Conservation (phyloP, 768 basidiomycete species). For the Termitomyces heimii region DNA sequence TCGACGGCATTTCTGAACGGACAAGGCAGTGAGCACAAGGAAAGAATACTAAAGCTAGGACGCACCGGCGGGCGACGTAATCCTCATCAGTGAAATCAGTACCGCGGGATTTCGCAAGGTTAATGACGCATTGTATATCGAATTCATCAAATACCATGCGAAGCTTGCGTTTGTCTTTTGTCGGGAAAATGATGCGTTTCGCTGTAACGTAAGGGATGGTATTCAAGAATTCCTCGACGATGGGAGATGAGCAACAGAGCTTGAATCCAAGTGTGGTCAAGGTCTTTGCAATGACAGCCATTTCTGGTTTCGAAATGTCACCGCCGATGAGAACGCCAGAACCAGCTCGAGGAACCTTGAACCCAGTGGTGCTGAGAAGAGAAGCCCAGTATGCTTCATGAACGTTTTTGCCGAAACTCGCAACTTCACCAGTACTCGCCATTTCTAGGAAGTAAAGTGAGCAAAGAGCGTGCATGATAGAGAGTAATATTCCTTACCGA, state of each 20-base stretch:
- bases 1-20: slow-evolving; percentile 81
- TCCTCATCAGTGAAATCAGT: slow-evolving; percentile 81
- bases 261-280: slow-evolving; percentile 90
- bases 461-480: not conserved
- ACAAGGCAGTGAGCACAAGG: not conserved
- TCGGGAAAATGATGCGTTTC: slow-evolving; percentile 94
- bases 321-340: slow-evolving; percentile 94
- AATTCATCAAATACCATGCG: slow-evolving; percentile 92
- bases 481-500: slow-evolving; percentile 50
- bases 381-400: slow-evolving; percentile 97
- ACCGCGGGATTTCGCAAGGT: slow-evolving; percentile 80
- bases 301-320: slow-evolving; percentile 82
- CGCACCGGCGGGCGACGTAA: slow-evolving; percentile 88
- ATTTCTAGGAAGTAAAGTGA: slow-evolving; percentile 55
- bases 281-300: slow-evolving; percentile 73
- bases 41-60: slow-evolving; percentile 4
- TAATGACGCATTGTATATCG: slow-evolving; percentile 93
- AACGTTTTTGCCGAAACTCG: slow-evolving; percentile 88
- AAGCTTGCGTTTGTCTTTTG: slow-evolving; percentile 91
- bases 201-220: slow-evolving; percentile 68
- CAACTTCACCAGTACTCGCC: slow-evolving; percentile 98
- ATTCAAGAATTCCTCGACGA: slow-evolving; percentile 80
- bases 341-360: slow-evolving; percentile 80
- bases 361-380: slow-evolving; percentile 91
- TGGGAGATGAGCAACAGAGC: slow-evolving; percentile 80